Evolutionary conservation across 148 eudicot species (phyloP), one percentile per base, ranked within the genome.

Genomic region (Cornus kousa): DNA sequence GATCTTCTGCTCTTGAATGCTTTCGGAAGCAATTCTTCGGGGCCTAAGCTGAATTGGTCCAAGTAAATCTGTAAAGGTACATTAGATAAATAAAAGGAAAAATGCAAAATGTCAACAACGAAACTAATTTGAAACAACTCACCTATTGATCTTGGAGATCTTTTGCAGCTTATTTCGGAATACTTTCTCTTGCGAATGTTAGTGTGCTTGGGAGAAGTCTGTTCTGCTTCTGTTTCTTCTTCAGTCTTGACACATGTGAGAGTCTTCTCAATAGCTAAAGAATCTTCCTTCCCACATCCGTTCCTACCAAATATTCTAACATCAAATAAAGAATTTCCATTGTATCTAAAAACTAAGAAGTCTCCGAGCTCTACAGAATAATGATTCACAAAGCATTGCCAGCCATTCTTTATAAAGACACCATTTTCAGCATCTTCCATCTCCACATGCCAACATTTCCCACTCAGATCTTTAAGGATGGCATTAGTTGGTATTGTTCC

Each of bases 221-320:
- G 71, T n/a, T 48, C 59, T 75, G 40, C 78, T 39, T 65, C 78
- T 12, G 78, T 65, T 55, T 28, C 60, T 66, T 66, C 33, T 68
- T 76, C 60, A 43, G 17, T 67, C 71, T 76, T 65, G 6, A 66
- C 57, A 62, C 9, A 3, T 64, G 48, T 20, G 1, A 17, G 23
- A 57, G 16, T 59, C 67, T 59, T 35, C 48, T 74, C 77, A 37
- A 35, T 20, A 12, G 50, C 68, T 20, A 35, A n/a, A 59, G 31
- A 31, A 55, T 55, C 80, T 65, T 70, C 80, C 62, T 76, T 80
- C 80, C 57, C 73, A 71, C 86, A 83, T 68, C 77, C 80, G 33
- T 60, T 77, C 20, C 3, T 68, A 40, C 78, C 81, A 68, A 57
- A 80, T 73, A 83, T 80, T 77, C 73, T 72, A 2, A 83, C 86